Evolutionary conservation across 2,329 filamentous ascomycete genomes (phyloP), one percentile per base, ranked within the genome.

Genomic region (Botrytis byssoidea): DNA sequence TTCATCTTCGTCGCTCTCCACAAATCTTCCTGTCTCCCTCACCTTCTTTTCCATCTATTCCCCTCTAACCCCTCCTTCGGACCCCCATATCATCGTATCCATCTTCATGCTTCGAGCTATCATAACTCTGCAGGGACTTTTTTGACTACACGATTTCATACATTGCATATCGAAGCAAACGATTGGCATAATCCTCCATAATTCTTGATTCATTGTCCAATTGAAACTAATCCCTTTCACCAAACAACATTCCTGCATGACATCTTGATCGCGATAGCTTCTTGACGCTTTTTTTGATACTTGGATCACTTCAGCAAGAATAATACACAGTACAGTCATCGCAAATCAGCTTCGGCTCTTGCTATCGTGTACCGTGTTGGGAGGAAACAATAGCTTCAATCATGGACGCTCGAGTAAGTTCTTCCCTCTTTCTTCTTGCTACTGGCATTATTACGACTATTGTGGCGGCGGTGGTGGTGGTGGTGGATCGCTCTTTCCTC

Each of bases 341-440:
- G 61, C 61, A 29, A 12, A 46, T 14, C 61, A 46, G 66, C 66
- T 68, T 57, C 66, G 48, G 66, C 48, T 66, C 59, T 55, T 42
- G 60, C 70, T 71, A 51, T 68, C 55, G 65, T 42, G 37, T 18
- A n/a, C n/a, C 10, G 29, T 9, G 16, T 57, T 29, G 14, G 8
- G 29, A 57, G 48, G 35, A 57, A 57, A 68, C 65, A 57, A 57
- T 68, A 68, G 65, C 59, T 72, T 46, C 63, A 48, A 61, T 74
- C 72, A 85, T 85, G 83, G 83, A 84, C 78, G 82, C 83, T 63
- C 83, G 82, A 79, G 83, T 85, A 81, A 80, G 82, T 79, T 65
- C 70, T 40, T 71, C 7, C 32, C 46, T 68, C 44, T 63, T 73
- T 73, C 48, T 12, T 68, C 29, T 37, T 20, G 14, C 37, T n/a